Evolutionary conservation across 306 rosid species (phyloP).

Genomic region (Trifolium subterraneum): DNA sequence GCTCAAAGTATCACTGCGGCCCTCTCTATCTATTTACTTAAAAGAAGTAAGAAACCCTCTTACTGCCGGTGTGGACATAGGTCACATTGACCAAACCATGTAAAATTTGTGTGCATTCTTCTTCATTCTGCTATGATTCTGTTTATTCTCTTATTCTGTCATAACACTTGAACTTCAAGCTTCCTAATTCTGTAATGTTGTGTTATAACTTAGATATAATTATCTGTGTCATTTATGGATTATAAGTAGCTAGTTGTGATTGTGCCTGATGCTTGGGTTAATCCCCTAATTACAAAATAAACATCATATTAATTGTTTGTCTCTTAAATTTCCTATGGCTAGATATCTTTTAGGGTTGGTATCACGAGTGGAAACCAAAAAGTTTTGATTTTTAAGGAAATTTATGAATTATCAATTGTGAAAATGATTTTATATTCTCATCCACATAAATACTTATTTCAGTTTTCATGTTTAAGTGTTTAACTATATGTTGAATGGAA

Average conservation of each 20-base stretch:
- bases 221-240: neutral
- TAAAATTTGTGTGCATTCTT: neutral
- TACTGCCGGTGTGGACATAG: neutral
- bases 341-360: slow-evolving; percentile 22
- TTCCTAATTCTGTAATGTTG: slow-evolving; percentile 11
- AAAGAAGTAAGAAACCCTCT: neutral
- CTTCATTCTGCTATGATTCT: neutral
- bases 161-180: neutral
- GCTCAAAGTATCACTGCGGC: neutral
- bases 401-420: slow-evolving; percentile 26
- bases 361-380: slow-evolving; percentile 15
- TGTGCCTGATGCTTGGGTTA: slow-evolving; percentile 18
- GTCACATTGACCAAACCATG: neutral
- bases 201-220: slow-evolving; percentile 10
- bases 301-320: slow-evolving; percentile 6
- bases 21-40: neutral
- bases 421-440: slow-evolving; percentile 36
- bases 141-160: neutral
- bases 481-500: slow-evolving; percentile 31
- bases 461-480: slow-evolving; percentile 25
- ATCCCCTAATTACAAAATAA: slow-evolving; percentile 9
- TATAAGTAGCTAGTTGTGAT: slow-evolving; percentile 19
- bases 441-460: neutral
- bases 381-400: slow-evolving; percentile 13
- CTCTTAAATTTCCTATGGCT: slow-evolving; percentile 5